phyloP scores from a whole-genome alignment of 768 basidiomycete genomes.

The Rhizopogon vesiculosus region DNA sequence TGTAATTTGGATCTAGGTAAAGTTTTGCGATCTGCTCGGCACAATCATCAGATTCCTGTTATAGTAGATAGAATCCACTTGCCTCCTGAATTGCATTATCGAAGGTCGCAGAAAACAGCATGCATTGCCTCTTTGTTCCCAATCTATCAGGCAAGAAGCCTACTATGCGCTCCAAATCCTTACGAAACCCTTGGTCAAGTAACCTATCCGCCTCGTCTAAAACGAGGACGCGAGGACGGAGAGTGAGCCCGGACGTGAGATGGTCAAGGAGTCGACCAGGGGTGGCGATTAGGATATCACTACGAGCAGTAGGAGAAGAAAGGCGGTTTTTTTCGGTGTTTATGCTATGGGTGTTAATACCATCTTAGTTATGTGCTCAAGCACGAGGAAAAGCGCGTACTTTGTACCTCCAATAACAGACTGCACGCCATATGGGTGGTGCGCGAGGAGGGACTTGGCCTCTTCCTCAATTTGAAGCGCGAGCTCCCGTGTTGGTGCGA shows the following conservation, averaged over 20 bases:
- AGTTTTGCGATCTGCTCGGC: slow-evolving; percentile 19
- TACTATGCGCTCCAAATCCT: slow-evolving; percentile 63
- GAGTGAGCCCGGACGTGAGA: slow-evolving; percentile 26
- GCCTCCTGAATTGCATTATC: slow-evolving; percentile 61
- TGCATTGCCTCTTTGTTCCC: slow-evolving; percentile 54
- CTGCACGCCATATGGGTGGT: slow-evolving; percentile 39
- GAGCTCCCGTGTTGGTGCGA: slow-evolving; percentile 73
- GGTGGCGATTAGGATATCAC: slow-evolving; percentile 65
- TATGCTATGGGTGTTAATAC: slow-evolving; percentile 13
- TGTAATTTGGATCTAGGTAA: slow-evolving; percentile 21
- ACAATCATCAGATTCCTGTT: neutral
- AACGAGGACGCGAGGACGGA: slow-evolving; percentile 30
- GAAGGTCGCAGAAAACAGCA: slow-evolving; percentile 75
- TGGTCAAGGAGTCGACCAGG: slow-evolving; percentile 76
- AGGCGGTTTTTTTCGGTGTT: slow-evolving; percentile 23
- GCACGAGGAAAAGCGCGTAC: slow-evolving; percentile 15
- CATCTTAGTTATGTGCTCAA: slow-evolving; percentile 2
- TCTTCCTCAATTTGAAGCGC: slow-evolving; percentile 65
- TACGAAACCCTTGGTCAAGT: slow-evolving; percentile 69
- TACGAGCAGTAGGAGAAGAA: slow-evolving; percentile 16
- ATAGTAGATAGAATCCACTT: slow-evolving; percentile 5
- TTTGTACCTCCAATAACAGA: slow-evolving; percentile 56
- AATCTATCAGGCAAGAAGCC: slow-evolving; percentile 34
- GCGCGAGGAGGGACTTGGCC: slow-evolving; percentile 42
- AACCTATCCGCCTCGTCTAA: slow-evolving; percentile 75